Conservation (phyloP, 306 rosid species). For the Phaseolus lunatus region DNA sequence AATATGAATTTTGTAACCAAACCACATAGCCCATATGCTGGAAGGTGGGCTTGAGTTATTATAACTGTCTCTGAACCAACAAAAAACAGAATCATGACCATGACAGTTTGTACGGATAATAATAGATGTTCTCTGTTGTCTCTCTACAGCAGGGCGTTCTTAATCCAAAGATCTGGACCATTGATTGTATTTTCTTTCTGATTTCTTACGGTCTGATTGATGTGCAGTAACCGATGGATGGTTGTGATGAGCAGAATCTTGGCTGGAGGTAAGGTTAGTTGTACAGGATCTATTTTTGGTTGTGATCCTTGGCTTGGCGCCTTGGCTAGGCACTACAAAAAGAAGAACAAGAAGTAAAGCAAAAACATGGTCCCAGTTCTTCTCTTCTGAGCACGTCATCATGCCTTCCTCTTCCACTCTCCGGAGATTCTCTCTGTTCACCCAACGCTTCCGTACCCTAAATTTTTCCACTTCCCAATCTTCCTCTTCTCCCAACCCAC, state of each 20-base stretch:
- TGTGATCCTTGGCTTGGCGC: constrained; percentile 27
- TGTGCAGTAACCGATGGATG: too few relatives aligned
- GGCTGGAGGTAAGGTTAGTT: neutral
- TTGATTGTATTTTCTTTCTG: neutral
- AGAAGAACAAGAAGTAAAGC: constrained; percentile 13
- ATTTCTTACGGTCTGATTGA: too few relatives aligned
- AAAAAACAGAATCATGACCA: neutral
- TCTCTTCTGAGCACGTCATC: constrained; percentile 24
- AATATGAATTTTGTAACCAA: too few relatives aligned
- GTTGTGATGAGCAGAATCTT: too few relatives aligned
- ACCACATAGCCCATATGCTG: neutral
- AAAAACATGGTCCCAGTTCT: neutral
- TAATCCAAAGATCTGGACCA: neutral
- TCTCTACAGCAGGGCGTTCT: neutral
- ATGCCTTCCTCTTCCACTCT: constrained; percentile 54
- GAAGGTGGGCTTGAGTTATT: neutral
- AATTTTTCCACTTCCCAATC: constrained; percentile 23
- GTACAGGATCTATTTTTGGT: neutral
- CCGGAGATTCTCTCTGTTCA: constrained; percentile 48
- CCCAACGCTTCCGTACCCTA: constrained; percentile 39
- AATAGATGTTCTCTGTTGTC: neutral
- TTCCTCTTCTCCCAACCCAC: constrained; percentile 31
- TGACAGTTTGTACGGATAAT: neutral
- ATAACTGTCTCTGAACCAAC: neutral
- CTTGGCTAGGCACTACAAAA: neutral